phyloP scores from a whole-genome alignment of 345 rosid genomes.

The Microthlaspi erraticum region DNA sequence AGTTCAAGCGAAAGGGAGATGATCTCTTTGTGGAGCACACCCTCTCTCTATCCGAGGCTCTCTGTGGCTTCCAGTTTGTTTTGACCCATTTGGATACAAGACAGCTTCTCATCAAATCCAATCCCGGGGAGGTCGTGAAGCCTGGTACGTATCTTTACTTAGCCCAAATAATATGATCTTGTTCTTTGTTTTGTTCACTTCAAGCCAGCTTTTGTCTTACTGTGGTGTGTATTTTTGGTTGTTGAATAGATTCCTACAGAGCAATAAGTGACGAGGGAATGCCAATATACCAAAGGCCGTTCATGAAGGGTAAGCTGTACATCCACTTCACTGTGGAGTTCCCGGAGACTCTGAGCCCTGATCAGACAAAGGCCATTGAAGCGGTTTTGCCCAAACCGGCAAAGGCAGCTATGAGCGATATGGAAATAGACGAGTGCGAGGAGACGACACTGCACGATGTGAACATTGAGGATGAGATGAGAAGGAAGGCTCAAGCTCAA shows the following conservation, averaged over 20 bases:
- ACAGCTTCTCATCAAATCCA: slow-evolving; percentile 84
- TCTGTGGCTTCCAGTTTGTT: slow-evolving; percentile 86
- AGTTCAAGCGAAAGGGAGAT: slow-evolving; percentile 82
- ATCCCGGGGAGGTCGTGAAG: slow-evolving; percentile 83
- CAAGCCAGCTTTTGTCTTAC: neutral
- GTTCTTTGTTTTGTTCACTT: neutral
- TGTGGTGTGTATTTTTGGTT: slow-evolving; percentile 2
- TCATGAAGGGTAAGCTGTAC: slow-evolving; percentile 93
- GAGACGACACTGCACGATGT: slow-evolving; percentile 88
- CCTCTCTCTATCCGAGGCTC: slow-evolving; percentile 81
- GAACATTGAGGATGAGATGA: slow-evolving; percentile 82
- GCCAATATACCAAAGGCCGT: slow-evolving; percentile 75
- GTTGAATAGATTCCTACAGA: slow-evolving; percentile 65
- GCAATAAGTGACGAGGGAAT: slow-evolving; percentile 91
- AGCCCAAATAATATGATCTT: neutral
- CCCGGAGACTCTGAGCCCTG: slow-evolving; percentile 74
- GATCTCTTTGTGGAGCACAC: slow-evolving; percentile 85
- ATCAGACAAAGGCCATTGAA: slow-evolving; percentile 75
- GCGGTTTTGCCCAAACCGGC: slow-evolving; percentile 56
- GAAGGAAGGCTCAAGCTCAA: slow-evolving; percentile 65
- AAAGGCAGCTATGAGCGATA: slow-evolving; percentile 61
- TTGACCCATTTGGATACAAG: slow-evolving; percentile 83
- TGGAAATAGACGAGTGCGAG: slow-evolving; percentile 91
- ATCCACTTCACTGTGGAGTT: slow-evolving; percentile 86
- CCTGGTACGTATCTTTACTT: slow-evolving; percentile 60